Evolutionary conservation across 805 yeast species (phyloP).

Genomic region (Torulaspora indica): DNA sequence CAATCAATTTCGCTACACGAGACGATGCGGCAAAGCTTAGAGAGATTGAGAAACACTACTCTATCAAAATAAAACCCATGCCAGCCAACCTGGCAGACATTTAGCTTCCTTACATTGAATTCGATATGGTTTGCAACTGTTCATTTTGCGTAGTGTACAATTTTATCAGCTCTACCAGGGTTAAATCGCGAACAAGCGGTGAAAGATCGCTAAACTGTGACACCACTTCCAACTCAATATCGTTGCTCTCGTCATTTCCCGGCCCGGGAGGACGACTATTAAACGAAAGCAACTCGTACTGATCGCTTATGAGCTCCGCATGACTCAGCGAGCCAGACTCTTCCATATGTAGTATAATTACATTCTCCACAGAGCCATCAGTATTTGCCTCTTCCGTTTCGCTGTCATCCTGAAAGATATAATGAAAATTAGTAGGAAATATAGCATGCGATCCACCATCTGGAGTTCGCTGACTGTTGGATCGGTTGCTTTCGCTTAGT

Average conservation of each 20-base stretch:
- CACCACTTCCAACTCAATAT: constrained; percentile 27
- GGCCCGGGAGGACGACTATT: constrained; percentile 6
- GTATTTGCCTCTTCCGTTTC: constrained; percentile 7
- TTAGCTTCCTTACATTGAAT: constrained; percentile 26
- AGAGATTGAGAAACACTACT: constrained; percentile 85
- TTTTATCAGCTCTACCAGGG: constrained; percentile 23
- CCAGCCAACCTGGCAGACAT: constrained; percentile 65
- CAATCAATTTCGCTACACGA: constrained; percentile 85
- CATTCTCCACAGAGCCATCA: constrained; percentile 25
- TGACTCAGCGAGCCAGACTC: constrained; percentile 16
- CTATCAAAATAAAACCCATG: constrained; percentile 88
- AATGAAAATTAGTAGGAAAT: constrained; percentile 32
- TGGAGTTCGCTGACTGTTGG: constrained; percentile 13
- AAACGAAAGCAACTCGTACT: constrained; percentile 25
- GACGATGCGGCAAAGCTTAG: constrained; percentile 70
- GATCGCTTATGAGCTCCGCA: constrained; percentile 30
- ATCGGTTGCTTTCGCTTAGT: constrained; percentile 9
- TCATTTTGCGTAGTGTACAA: constrained; percentile 29
- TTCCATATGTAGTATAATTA: constrained; percentile 26
- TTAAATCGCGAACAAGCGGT: constrained; percentile 11
- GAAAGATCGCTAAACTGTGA: constrained; percentile 27
- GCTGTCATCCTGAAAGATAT: constrained; percentile 33
- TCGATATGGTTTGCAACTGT: constrained; percentile 24
- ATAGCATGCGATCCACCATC: constrained; percentile 15
- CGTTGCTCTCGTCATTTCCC: constrained; percentile 7